Percentiles rank a stretch among this genome's conserved stretches.
phyloP scores from a whole-genome alignment of 164 flowering plant genomes.

The Litsea cubeba region DNA sequence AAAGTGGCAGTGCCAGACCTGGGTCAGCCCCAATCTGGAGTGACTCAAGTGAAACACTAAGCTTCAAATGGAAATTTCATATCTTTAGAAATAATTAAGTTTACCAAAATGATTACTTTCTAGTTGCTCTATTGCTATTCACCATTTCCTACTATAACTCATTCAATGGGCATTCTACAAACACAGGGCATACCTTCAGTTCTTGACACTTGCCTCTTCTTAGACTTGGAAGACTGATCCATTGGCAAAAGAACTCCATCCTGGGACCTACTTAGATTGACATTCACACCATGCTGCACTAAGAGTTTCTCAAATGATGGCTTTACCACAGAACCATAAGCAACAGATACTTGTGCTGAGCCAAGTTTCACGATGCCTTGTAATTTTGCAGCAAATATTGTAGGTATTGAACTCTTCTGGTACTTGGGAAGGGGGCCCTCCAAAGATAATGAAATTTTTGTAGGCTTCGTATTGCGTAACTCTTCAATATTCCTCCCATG shows the following conservation, averaged over 20 bases:
- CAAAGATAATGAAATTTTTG: slow-evolving; percentile 47
- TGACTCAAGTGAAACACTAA: too few relatives aligned
- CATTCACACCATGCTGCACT: slow-evolving; percentile 57
- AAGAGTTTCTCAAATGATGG: slow-evolving; percentile 73
- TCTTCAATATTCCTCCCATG: slow-evolving; percentile 56
- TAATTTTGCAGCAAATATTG: slow-evolving; percentile 68
- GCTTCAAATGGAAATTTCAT: too few relatives aligned
- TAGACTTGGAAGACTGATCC: slow-evolving; percentile 35
- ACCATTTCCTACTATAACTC: background rate
- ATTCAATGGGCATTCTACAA: background rate
- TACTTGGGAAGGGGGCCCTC: slow-evolving; percentile 30
- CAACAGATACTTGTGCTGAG: slow-evolving; percentile 52
- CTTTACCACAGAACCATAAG: slow-evolving; percentile 70
- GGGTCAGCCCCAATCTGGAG: too few relatives aligned
- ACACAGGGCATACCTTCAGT: slow-evolving; percentile 45
- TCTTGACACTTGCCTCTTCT: slow-evolving; percentile 30
- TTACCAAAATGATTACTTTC: too few relatives aligned
- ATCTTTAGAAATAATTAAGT: too few relatives aligned
- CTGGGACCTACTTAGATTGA: slow-evolving; percentile 38
- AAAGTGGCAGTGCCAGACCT: too few relatives aligned
- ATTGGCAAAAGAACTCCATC: slow-evolving; percentile 68
- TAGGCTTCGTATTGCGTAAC: slow-evolving; percentile 53
- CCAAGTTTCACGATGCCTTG: slow-evolving; percentile 40
- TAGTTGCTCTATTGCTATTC: too few relatives aligned
- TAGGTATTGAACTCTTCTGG: slow-evolving; percentile 38